A percentile compares a stretch with the other conserved stretches of the same genome.
These are phyloP conservation scores for Ophiostoma novo-ulmi DNA, from an alignment of 2,329 filamentous ascomycete genomes.

Conservation along the genomic window DNA sequence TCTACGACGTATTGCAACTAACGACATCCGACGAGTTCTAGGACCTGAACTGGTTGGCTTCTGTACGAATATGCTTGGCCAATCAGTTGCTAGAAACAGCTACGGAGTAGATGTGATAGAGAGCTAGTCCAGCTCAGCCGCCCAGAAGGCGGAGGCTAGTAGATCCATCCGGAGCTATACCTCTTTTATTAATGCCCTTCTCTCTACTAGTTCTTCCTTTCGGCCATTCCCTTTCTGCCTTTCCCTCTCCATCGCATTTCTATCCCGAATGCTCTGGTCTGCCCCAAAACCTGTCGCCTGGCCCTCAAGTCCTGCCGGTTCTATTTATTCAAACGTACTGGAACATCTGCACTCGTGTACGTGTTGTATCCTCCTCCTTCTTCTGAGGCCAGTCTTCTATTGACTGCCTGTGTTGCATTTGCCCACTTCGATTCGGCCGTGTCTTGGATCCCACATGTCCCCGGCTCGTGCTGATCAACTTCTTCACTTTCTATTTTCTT, in stretches of 20 bases:
- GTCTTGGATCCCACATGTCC: not conserved
- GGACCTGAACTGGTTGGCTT: not conserved
- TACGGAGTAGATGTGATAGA: not conserved
- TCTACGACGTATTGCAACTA: too few relatives aligned
- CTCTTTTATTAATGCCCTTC: not conserved
- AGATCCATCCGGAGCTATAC: conserved; percentile 11
- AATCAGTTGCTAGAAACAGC: not conserved
- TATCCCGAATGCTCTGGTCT: too few relatives aligned
- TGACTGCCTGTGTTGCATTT: not conserved
- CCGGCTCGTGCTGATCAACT: not conserved
- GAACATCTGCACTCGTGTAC: not conserved
- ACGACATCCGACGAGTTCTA: too few relatives aligned
- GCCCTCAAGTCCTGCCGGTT: not conserved
- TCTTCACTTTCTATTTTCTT: not conserved
- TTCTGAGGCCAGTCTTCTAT: too few relatives aligned
- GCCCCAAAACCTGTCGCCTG: not conserved
- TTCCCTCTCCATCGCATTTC: not conserved
- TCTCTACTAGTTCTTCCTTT: not conserved
- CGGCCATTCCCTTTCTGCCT: not conserved
- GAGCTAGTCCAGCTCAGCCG: not conserved
- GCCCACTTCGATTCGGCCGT: not conserved
- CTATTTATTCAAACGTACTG: not conserved
- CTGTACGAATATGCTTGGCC: not conserved
- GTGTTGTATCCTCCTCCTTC: too few relatives aligned
- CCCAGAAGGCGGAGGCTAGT: conserved; percentile 8